A percentile compares a stretch with the other conserved stretches of the same genome.
Evolutionary conservation across 768 basidiomycete species (phyloP).

Genomic region (Lentinula edodes): DNA sequence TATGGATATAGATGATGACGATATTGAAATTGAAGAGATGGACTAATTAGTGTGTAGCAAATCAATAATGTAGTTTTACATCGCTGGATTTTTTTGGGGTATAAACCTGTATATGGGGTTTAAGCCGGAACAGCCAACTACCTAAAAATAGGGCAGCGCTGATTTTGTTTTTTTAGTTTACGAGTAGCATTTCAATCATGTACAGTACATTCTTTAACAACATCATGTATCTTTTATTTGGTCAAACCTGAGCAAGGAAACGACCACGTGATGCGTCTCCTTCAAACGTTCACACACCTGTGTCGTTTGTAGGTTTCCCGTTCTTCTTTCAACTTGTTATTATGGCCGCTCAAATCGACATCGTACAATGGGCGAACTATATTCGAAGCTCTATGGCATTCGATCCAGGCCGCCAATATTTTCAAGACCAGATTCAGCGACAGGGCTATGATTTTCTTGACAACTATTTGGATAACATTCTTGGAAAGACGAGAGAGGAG

Average conservation of each 20-base stretch:
- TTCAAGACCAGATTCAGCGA: slow-evolving; percentile 68
- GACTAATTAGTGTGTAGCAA: slow-evolving; percentile 21
- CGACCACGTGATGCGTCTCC: background rate
- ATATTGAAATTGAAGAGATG: slow-evolving; percentile 70
- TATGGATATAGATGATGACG: slow-evolving; percentile 56
- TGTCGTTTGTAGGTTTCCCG: background rate
- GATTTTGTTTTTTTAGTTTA: too few species aligned
- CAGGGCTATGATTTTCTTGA: slow-evolving; percentile 79
- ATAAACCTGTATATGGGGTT: too few species aligned
- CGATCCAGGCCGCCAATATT: slow-evolving; percentile 64
- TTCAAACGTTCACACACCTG: background rate
- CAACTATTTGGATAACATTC: slow-evolving; percentile 70
- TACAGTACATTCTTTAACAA: too few species aligned
- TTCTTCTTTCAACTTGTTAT: background rate
- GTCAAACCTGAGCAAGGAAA: too few species aligned
- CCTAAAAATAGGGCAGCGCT: too few species aligned
- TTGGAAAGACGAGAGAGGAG: slow-evolving; percentile 64
- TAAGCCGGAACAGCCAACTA: too few species aligned
- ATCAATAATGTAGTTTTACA: background rate
- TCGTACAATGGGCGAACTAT: slow-evolving; percentile 63
- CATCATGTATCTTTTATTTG: too few species aligned
- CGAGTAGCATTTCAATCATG: too few species aligned
- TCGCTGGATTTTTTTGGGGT: too few species aligned
- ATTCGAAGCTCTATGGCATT: slow-evolving; percentile 65
- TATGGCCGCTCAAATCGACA: slow-evolving; percentile 42